Conservation (phyloP, 2,329 filamentous ascomycete genomes). For the Trichoderma koningii region DNA sequence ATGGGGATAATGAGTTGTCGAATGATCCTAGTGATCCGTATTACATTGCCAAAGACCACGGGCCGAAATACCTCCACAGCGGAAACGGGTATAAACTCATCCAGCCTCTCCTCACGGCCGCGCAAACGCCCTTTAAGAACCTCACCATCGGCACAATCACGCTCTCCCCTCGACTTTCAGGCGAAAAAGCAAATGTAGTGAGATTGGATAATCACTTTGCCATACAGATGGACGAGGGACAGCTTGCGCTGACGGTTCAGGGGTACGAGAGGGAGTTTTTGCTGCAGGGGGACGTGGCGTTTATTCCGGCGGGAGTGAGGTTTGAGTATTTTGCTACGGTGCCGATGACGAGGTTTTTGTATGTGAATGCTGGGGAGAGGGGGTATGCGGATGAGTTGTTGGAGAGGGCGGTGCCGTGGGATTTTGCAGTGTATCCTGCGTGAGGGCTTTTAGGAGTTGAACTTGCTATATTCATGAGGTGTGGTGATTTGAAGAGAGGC, state of each 20-base stretch:
- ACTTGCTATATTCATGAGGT: no score
- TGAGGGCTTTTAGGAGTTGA: background rate
- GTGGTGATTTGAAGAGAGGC: no score
- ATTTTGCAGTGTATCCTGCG: constrained; percentile 31
- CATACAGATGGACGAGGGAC: constrained; percentile 36
- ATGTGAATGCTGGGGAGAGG: constrained; percentile 33
- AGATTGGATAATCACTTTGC: constrained; percentile 31
- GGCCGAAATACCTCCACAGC: constrained; percentile 32
- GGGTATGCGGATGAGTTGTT: constrained; percentile 35
- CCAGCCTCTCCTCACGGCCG: constrained; percentile 30
- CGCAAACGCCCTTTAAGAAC: constrained; percentile 29
- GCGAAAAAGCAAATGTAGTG: constrained; percentile 25
- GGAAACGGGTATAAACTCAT: constrained; percentile 33
- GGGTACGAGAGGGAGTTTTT: constrained; percentile 33
- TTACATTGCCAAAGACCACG: constrained; percentile 33
- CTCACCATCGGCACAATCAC: constrained; percentile 33
- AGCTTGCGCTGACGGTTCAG: constrained; percentile 31
- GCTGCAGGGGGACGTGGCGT: constrained; percentile 36
- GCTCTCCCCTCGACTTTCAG: constrained; percentile 28
- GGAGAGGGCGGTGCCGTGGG: constrained; percentile 30
- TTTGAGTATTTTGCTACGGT: constrained; percentile 34
- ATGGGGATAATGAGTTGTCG: constrained; percentile 30
- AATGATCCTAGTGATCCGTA: constrained; percentile 27
- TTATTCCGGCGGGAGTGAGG: constrained; percentile 31
- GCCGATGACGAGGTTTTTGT: constrained; percentile 35